These are phyloP conservation scores for Canavalia gladiata DNA, from an alignment of 306 rosid genomes.

Conservation along the genomic window DNA sequence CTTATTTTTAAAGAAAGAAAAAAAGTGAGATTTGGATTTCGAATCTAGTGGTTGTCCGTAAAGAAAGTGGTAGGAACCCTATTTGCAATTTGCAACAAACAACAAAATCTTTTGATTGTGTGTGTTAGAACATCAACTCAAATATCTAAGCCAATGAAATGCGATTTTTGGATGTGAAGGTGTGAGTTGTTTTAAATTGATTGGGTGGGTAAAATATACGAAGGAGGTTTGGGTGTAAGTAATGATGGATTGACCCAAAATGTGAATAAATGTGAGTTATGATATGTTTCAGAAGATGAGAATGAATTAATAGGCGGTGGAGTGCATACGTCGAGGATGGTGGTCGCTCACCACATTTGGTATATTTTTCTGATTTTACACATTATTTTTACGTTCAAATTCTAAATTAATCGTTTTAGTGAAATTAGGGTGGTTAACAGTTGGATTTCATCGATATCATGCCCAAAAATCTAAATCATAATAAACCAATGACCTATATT, in stretches of 20 bases:
- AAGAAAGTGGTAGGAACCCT: conserved; percentile 11
- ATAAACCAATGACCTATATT: too few relatives aligned
- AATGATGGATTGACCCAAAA: not conserved
- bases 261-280: not conserved
- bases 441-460: too few relatives aligned
- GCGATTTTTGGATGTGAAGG: not conserved
- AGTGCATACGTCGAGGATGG: too few relatives aligned
- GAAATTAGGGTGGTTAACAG: too few relatives aligned
- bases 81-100: not conserved
- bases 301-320: too few relatives aligned
- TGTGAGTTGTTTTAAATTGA: not conserved
- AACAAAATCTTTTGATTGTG: not conserved
- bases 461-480: too few relatives aligned
- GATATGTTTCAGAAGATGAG: not conserved
- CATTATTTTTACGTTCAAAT: too few relatives aligned
- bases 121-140: not conserved
- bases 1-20: not conserved
- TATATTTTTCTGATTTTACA: too few relatives aligned
- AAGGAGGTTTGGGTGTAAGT: not conserved
- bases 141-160: not conserved
- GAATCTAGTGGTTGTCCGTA: conserved; percentile 30
- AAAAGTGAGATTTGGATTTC: conserved; percentile 33
- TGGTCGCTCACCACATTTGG: too few relatives aligned
- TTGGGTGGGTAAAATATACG: not conserved
- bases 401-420: too few relatives aligned